Conservation (phyloP, 805 yeast genomes). For the Teunomyces aglyptinius region DNA sequence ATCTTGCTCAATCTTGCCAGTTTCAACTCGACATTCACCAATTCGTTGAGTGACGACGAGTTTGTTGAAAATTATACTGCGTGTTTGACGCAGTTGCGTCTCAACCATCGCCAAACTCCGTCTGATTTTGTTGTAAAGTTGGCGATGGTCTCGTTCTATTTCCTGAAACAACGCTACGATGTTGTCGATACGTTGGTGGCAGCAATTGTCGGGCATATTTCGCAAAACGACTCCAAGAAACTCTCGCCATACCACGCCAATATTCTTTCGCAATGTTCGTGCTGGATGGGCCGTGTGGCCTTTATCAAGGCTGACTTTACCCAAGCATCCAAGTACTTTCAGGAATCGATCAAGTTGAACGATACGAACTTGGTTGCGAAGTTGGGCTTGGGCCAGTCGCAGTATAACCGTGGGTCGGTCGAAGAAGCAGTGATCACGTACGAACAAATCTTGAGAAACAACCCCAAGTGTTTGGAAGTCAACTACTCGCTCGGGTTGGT, state of each 20-base stretch:
- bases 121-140: slow-evolving; percentile 63
- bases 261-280: slow-evolving; percentile 40
- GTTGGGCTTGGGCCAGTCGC: slow-evolving; percentile 84
- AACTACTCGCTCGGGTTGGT: slow-evolving; percentile 73
- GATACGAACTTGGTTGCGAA: slow-evolving; percentile 67
- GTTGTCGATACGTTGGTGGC: slow-evolving; percentile 56
- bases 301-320: slow-evolving; percentile 59
- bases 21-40: slow-evolving; percentile 60
- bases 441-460: slow-evolving; percentile 65
- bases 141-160: slow-evolving; percentile 67
- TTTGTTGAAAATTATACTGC: slow-evolving; percentile 59
- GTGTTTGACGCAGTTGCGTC: slow-evolving; percentile 51
- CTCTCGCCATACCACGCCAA: slow-evolving; percentile 29
- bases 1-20: slow-evolving; percentile 65
- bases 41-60: slow-evolving; percentile 55
- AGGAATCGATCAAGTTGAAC: slow-evolving; percentile 65
- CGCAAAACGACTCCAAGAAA: slow-evolving; percentile 13
- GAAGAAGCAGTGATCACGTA: slow-evolving; percentile 87
- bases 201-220: slow-evolving; percentile 38
- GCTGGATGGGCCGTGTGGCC: slow-evolving; percentile 84
- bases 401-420: slow-evolving; percentile 64
- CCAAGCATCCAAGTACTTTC: slow-evolving; percentile 70
- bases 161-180: slow-evolving; percentile 60
- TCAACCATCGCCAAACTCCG: slow-evolving; percentile 38
- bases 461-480: slow-evolving; percentile 72